Percentiles rank a stretch among this genome's conserved stretches.
Evolutionary conservation across 164 flowering plant species (phyloP).

Genomic region (Pachysandra terminalis): DNA sequence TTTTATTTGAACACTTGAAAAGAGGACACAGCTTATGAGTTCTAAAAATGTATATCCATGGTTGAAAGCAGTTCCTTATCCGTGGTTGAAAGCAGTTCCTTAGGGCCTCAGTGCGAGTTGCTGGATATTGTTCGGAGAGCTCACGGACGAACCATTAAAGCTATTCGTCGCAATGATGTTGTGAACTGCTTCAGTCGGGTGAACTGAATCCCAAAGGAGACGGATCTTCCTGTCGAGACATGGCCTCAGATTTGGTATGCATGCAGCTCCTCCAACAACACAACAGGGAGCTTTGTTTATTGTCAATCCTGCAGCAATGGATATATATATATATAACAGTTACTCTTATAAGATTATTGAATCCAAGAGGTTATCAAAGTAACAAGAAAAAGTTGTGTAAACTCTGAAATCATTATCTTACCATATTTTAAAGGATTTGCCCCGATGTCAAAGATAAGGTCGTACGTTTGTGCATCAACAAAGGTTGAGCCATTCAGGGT

Average conservation of each 20-base stretch:
- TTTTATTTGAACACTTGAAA: too few species aligned
- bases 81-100: too few species aligned
- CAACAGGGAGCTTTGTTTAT: slow-evolving; percentile 44
- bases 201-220: slow-evolving; percentile 50
- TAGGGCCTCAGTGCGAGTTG: background rate
- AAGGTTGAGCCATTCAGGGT: slow-evolving; percentile 32
- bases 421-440: slow-evolving; percentile 41
- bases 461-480: slow-evolving; percentile 24
- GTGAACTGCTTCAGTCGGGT: slow-evolving; percentile 34
- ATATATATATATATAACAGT: background rate
- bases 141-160: slow-evolving; percentile 22
- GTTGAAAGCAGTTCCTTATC: too few species aligned
- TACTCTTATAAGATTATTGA: background rate
- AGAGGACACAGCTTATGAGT: too few species aligned
- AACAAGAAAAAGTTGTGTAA: too few species aligned
- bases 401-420: slow-evolving; percentile 6
- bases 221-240: slow-evolving; percentile 22
- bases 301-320: slow-evolving; percentile 28
- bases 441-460: slow-evolving; percentile 28
- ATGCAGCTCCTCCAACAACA: slow-evolving; percentile 29
- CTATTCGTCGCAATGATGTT: slow-evolving; percentile 25
- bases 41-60: too few species aligned
- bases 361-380: too few species aligned
- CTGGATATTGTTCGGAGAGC: slow-evolving; percentile 31
- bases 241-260: slow-evolving; percentile 33